Conservation (phyloP, 306 rosid species). For the Pyrus bretschneideri region DNA sequence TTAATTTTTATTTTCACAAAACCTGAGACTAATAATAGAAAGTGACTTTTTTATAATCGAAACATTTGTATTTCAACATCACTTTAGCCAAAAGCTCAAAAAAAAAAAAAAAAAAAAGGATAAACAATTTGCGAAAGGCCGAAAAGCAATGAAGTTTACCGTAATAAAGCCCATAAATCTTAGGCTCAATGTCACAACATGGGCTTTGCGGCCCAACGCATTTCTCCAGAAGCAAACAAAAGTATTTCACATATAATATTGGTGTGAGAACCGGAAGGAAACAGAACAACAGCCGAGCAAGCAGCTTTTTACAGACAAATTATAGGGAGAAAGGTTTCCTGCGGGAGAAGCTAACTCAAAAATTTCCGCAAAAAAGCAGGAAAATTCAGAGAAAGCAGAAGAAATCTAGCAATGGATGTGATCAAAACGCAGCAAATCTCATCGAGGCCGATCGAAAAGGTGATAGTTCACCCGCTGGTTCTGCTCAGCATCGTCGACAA, state of each 20-base stretch:
- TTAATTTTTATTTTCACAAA: too few species aligned
- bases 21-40: too few species aligned
- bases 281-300: neutral
- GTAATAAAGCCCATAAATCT: neutral
- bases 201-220: neutral
- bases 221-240: neutral
- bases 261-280: neutral
- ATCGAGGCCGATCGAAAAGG: conserved; percentile 55
- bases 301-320: neutral
- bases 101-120: too few species aligned
- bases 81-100: neutral
- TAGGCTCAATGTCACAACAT: neutral
- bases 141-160: neutral
- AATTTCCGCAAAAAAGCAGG: neutral
- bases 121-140: neutral
- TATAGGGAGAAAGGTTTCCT: neutral
- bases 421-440: conserved; percentile 74
- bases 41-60: too few species aligned
- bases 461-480: conserved; percentile 68
- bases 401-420: conserved; percentile 47
- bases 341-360: neutral
- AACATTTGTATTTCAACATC: too few species aligned
- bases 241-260: neutral
- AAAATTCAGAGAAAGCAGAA: neutral
- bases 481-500: conserved; percentile 76